These are phyloP conservation scores for Neurospora tetrasperma DNA, from an alignment of 495 filamentous ascomycete genomes.

Conservation along the genomic window DNA sequence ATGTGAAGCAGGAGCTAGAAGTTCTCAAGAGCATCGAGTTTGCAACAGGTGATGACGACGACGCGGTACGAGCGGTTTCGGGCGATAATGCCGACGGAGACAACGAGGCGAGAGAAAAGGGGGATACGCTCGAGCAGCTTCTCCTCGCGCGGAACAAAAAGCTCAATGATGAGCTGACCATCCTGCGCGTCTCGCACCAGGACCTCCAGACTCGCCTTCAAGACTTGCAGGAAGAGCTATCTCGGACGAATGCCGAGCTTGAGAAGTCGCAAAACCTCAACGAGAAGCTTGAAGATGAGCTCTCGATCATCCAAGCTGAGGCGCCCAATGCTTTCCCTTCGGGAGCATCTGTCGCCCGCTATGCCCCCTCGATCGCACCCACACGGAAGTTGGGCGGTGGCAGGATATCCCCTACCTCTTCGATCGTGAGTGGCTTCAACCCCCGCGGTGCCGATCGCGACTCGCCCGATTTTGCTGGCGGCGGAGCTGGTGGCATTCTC, in stretches of 20 bases:
- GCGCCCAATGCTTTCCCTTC: constrained; percentile 73
- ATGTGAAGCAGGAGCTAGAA: constrained; percentile 89
- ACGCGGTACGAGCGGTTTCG: constrained; percentile 28
- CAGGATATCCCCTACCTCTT: constrained; percentile 83
- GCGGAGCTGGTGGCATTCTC: constrained; percentile 80
- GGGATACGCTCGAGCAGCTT: constrained; percentile 81
- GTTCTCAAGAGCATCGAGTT: constrained; percentile 98
- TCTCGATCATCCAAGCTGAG: constrained; percentile 78
- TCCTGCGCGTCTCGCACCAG: constrained; percentile 87
- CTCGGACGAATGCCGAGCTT: constrained; percentile 72
- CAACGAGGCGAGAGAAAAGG: constrained; percentile 42
- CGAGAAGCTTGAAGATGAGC: constrained; percentile 83
- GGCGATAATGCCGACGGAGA: constrained; percentile 38
- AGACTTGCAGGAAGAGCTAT: constrained; percentile 71
- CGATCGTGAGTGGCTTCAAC: constrained; percentile 94
- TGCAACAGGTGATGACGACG: constrained; percentile 78
- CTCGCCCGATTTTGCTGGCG: constrained; percentile 57
- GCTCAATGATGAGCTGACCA: constrained; percentile 82
- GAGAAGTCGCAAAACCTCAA: constrained; percentile 78
- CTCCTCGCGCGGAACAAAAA: constrained; percentile 92
- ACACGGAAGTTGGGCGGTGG: constrained; percentile 47
- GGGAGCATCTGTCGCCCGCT: constrained; percentile 77
- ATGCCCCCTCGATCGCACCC: constrained; percentile 63
- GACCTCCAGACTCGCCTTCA: constrained; percentile 76
- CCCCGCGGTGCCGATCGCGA: constrained; percentile 38